Conservation (phyloP, 176 grass and related monocot species). For the Chloris gayana region DNA sequence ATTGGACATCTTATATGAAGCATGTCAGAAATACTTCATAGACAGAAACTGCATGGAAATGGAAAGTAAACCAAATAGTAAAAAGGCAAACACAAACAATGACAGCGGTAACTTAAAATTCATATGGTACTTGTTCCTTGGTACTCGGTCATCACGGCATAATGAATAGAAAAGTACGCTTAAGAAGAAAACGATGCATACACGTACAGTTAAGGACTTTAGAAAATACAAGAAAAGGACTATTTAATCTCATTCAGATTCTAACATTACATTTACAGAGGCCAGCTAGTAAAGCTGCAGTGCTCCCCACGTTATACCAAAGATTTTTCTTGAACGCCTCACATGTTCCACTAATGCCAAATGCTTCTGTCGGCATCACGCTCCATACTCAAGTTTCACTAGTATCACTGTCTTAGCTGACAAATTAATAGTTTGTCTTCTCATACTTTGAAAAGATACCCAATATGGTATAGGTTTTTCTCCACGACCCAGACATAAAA, state of each 20-base stretch:
- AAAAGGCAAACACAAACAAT: not conserved
- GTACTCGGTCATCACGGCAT: not conserved
- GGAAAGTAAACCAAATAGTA: not conserved
- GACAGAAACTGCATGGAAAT: not conserved
- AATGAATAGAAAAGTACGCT: not conserved
- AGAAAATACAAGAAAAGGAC: not conserved
- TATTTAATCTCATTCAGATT: not conserved
- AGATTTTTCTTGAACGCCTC: not conserved
- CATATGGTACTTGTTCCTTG: not conserved
- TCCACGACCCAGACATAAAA: not conserved
- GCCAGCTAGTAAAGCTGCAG: constrained; percentile 1
- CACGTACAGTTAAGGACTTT: not conserved
- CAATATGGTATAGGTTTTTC: not conserved
- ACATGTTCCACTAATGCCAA: not conserved
- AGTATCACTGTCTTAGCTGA: not conserved
- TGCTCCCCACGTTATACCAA: not conserved
- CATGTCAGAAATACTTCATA: not conserved
- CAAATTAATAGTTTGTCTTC: not conserved
- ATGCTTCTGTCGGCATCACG: not conserved
- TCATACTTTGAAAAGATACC: not conserved
- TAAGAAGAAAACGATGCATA: not conserved
- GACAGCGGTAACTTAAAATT: not conserved
- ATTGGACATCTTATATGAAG: not conserved
- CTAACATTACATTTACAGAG: not conserved
- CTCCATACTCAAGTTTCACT: not conserved